These are phyloP conservation scores for Betula pendula DNA, from an alignment of 306 rosid species.

Conservation along the genomic window DNA sequence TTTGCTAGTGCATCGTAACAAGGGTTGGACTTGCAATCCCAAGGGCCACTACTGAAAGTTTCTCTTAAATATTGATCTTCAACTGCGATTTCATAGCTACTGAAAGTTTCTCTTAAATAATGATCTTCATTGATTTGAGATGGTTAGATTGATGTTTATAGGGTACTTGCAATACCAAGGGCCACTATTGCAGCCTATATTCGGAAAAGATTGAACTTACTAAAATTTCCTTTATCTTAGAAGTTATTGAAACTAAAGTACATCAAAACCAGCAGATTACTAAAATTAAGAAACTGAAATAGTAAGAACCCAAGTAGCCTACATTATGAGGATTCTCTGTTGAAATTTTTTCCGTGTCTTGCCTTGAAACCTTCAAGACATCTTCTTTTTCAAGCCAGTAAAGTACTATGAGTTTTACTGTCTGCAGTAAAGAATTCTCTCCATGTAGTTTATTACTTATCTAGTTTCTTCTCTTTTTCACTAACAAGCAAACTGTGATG, in stretches of 20 bases:
- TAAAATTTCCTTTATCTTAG: too few species aligned
- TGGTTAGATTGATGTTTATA: neutral
- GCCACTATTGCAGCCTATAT: neutral
- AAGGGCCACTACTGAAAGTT: too few species aligned
- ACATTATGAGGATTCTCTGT: neutral
- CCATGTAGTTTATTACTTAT: neutral
- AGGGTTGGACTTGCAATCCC: neutral
- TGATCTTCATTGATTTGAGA: neutral
- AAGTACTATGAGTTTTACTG: neutral
- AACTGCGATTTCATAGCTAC: neutral
- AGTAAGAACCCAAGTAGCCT: neutral
- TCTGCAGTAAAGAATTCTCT: neutral
- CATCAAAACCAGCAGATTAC: neutral
- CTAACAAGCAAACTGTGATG: constrained; percentile 23
- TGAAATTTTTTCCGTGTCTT: neutral
- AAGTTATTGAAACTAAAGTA: neutral
- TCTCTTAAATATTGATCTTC: neutral
- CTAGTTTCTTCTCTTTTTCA: constrained; percentile 14
- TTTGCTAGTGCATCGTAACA: neutral
- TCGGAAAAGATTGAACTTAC: neutral
- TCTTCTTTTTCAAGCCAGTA: neutral
- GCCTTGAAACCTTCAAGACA: neutral
- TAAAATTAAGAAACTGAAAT: neutral
- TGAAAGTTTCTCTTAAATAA: neutral
- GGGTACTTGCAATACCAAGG: neutral